Base-by-base conservation (phyloP, 2,329 filamentous ascomycete species). In the Tympanopsis confertula region DNA sequence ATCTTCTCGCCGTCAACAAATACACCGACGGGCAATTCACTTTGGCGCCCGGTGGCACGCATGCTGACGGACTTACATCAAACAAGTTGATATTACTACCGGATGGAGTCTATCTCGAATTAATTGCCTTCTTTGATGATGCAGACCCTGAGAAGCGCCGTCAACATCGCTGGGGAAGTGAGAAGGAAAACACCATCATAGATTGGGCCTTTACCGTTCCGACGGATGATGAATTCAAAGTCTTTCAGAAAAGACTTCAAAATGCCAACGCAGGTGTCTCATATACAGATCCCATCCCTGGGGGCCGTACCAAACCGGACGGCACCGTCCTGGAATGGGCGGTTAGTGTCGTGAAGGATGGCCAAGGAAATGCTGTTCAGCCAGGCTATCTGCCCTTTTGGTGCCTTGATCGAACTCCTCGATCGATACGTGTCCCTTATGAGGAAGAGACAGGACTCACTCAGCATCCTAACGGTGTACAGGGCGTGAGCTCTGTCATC, bases 101-200 rank as follows among this genome's bases (percentile, higher is more conserved):
- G 19, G 78, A 82, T 45, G 78, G 78, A 20, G 68, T 68, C 17
- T 83, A 83, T 55, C 59, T 84, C 38, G 78, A 84, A 49, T 58
- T 82, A 37, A 78, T 82, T 42, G 68, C 74, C 28, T 82, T 82
- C 50, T 58, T 73, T 36, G 52, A 69, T 15, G 65, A 53, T 7
- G 44, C 57, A 19, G 55, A 60, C 15, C 56, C 55, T 0, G 56
- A 59, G 4, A 46, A 54, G 5, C 61, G 68, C 3, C 48, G 48
- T 4, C 54, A 56, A 1, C 76, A 82, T 47, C 70, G 69, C 48
- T 84, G 78, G 78, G 75, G 70, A 1, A 41, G 54, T 0, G 64
- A 69, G 7, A 44, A 54, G 0, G 64, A 65, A 20, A 69, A 72
- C 3, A 58, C 53, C 17, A 54, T 71, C 30, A 63, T 82, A 44